Conservation (phyloP, 768 basidiomycete species). For the Leccinum longicurvipes region DNA sequence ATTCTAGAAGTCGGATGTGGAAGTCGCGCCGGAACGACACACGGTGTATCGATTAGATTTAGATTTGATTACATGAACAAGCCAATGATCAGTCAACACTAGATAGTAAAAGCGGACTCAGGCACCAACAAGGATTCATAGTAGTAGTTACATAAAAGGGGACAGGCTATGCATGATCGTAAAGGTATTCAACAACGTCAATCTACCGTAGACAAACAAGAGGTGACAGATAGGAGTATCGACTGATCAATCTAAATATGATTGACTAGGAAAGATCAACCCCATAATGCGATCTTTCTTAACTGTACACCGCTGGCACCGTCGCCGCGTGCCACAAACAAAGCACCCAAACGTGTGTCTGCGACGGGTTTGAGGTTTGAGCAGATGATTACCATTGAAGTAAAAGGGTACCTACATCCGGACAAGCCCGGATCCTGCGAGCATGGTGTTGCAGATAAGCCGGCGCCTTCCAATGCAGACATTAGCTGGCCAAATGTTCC, state of each 20-base stretch:
- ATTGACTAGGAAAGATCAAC: conserved; percentile 19
- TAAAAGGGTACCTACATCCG: conserved; percentile 26
- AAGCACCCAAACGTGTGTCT: conserved; percentile 41
- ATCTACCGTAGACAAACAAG: too few species aligned
- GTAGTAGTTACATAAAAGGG: neutral
- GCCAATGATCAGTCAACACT: neutral
- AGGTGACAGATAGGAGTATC: too few species aligned
- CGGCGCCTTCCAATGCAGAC: conserved; percentile 36
- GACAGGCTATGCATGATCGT: neutral
- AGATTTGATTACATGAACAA: neutral
- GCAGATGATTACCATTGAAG: neutral
- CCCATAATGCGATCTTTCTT: conserved; percentile 41
- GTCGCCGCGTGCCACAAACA: conserved; percentile 37
- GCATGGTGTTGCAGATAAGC: conserved; percentile 34
- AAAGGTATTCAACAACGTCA: neutral
- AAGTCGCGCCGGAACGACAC: neutral
- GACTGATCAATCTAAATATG: neutral
- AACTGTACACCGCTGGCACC: conserved; percentile 33
- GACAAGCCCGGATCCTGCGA: conserved; percentile 25
- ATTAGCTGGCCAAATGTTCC: conserved; percentile 44
- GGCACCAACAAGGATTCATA: neutral
- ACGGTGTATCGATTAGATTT: neutral
- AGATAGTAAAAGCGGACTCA: neutral
- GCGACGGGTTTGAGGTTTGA: neutral
- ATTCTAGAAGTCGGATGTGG: conserved; percentile 4